Conservation (phyloP, 371 early-diverging fungal genomes). For the Mortierella sp. region DNA sequence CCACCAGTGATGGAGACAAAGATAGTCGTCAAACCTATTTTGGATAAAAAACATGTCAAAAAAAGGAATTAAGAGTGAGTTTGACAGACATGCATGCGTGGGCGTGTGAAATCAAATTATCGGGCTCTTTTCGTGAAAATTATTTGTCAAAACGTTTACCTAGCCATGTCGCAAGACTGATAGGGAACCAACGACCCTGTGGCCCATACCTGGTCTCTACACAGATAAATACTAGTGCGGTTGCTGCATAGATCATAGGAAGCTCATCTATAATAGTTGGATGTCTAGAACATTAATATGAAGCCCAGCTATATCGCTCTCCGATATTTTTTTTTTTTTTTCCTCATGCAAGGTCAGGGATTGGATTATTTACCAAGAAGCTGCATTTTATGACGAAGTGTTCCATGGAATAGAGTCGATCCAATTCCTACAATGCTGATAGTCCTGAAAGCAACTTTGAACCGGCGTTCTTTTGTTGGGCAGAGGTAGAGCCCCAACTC, state of each 20-base stretch:
- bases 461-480: constrained; percentile 46
- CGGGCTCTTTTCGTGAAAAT: not conserved
- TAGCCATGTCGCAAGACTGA: constrained; percentile 44
- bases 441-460: constrained; percentile 48
- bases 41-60: too few relatives aligned
- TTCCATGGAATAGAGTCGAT: constrained; percentile 50
- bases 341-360: not conserved
- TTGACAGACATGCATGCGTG: not conserved
- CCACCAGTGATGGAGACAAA: constrained; percentile 48
- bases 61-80: not conserved
- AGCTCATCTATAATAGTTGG: constrained; percentile 36
- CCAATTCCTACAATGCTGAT: constrained; percentile 52
- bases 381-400: constrained; percentile 57
- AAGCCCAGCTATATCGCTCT: not conserved
- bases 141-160: constrained; percentile 30
- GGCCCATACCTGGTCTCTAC: constrained; percentile 49
- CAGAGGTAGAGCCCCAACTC: constrained; percentile 46
- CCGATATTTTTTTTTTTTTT: constrained; percentile 2
- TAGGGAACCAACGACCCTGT: constrained; percentile 52
- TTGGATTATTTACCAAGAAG: constrained; percentile 33
- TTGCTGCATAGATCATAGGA: constrained; percentile 56
- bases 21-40: constrained; percentile 35
- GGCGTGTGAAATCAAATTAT: not conserved
- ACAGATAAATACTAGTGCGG: constrained; percentile 42
- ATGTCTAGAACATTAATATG: not conserved